Conservation (phyloP, 169 alveolate species). For the Perkinsus olseni region DNA sequence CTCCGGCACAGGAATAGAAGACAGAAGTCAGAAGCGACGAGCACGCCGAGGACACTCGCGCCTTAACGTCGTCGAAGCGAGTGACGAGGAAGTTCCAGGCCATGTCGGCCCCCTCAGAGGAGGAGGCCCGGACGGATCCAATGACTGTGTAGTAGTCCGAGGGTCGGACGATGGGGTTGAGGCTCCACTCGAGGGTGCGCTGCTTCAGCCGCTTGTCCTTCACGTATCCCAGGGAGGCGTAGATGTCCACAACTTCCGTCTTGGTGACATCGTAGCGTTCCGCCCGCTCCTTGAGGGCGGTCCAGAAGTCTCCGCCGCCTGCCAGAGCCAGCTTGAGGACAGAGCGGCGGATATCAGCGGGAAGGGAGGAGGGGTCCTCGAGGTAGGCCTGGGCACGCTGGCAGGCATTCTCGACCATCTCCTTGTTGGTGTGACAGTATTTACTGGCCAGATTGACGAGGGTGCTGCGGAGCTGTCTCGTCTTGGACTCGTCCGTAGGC, state of each 20-base stretch:
- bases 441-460: neutral
- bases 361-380: neutral
- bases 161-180: neutral
- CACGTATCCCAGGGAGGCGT: neutral
- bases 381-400: neutral
- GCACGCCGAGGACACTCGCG: neutral
- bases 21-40: neutral
- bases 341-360: neutral
- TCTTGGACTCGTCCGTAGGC: neutral
- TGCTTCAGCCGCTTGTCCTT: neutral
- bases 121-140: neutral
- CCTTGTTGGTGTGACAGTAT: neutral
- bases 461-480: neutral
- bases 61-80: neutral
- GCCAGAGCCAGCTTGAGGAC: neutral
- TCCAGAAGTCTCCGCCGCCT: neutral
- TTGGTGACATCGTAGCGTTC: neutral
- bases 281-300: neutral
- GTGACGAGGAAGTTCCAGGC: neutral
- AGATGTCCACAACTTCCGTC: neutral
- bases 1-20: neutral
- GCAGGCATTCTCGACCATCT: neutral
- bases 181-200: neutral
- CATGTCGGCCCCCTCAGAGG: neutral
- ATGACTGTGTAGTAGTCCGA: neutral